These are phyloP conservation scores for Thymus mandschuricus DNA, from an alignment of 257 asterid species.

Conservation along the genomic window DNA sequence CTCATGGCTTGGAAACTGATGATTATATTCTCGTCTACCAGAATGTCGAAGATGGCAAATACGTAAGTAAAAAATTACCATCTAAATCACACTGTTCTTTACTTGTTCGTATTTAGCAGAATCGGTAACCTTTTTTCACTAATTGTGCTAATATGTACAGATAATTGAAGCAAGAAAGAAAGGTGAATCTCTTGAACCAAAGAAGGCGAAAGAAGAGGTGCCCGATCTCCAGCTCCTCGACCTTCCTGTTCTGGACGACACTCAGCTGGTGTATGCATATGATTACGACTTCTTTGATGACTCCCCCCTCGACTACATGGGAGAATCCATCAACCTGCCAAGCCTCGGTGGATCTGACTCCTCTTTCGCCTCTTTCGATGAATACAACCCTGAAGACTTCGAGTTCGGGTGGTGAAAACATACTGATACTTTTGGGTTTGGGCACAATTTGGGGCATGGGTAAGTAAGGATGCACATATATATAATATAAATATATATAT, in stretches of 20 bases:
- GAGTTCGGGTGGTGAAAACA: constrained; percentile 19
- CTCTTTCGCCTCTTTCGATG: constrained; percentile 38
- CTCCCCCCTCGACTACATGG: constrained; percentile 50
- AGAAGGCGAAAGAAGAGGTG: constrained; percentile 21
- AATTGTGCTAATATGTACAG: constrained; percentile 27
- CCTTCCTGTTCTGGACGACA: neutral
- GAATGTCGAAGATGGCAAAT: constrained; percentile 46
- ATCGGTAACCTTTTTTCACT: neutral
- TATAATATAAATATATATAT: constrained; percentile 10
- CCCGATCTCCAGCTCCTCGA: constrained; percentile 25
- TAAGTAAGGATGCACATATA: constrained; percentile 32
- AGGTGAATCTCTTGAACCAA: constrained; percentile 22
- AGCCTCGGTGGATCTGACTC: constrained; percentile 31
- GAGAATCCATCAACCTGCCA: constrained; percentile 43
- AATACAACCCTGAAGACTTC: constrained; percentile 33
- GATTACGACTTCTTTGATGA: constrained; percentile 43
- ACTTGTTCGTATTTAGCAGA: neutral
- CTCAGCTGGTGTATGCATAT: constrained; percentile 35
- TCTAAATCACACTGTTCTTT: neutral
- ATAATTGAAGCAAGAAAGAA: constrained; percentile 52
- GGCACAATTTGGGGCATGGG: constrained; percentile 10
- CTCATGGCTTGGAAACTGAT: constrained; percentile 43
- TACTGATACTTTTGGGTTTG: neutral
- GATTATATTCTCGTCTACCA: constrained; percentile 59
- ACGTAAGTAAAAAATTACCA: constrained; percentile 38